Evolutionary conservation across 129 eudicot genomes (phyloP).

Genomic region (Helianthus tuberosus): DNA sequence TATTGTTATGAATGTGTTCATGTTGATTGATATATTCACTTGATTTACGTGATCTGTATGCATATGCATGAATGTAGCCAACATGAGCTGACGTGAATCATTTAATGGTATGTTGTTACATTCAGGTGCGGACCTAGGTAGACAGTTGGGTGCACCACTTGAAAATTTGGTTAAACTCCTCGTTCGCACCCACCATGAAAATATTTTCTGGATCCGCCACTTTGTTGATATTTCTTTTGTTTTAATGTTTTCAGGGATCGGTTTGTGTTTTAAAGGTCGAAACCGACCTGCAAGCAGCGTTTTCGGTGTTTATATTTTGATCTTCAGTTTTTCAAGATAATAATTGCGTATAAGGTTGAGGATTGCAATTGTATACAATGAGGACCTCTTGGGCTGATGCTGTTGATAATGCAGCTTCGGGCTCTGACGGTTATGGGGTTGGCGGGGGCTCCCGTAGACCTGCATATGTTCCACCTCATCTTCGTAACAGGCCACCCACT

Average conservation of each 20-base stretch:
- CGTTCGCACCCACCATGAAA: too few relatives aligned
- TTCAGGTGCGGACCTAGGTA: not conserved
- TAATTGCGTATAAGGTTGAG: constrained; percentile 6
- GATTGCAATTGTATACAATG: constrained; percentile 34
- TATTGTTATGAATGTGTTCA: not conserved
- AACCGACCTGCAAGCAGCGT: constrained; percentile 15
- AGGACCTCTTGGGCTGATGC: constrained; percentile 92
- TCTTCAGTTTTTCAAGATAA: not conserved
- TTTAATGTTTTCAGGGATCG: constrained; percentile 24
- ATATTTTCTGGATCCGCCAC: too few relatives aligned
- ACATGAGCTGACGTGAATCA: not conserved
- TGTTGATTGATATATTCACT: constrained; percentile 14
- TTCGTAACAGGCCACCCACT: constrained; percentile 63
- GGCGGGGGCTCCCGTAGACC: constrained; percentile 37
- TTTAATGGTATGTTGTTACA: not conserved
- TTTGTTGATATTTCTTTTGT: not conserved
- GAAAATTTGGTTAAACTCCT: too few relatives aligned
- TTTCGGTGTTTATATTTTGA: constrained; percentile 16
- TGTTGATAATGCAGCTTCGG: constrained; percentile 72
- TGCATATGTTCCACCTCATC: constrained; percentile 88
- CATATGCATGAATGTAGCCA: constrained; percentile 7
- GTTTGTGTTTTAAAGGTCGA: constrained; percentile 22
- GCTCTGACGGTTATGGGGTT: constrained; percentile 47
- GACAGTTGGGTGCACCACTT: too few relatives aligned
- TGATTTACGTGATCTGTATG: constrained; percentile 9